These are phyloP conservation scores for Penicillium hesseltinei DNA, from an alignment of 2,329 filamentous ascomycete genomes.

Conservation along the genomic window DNA sequence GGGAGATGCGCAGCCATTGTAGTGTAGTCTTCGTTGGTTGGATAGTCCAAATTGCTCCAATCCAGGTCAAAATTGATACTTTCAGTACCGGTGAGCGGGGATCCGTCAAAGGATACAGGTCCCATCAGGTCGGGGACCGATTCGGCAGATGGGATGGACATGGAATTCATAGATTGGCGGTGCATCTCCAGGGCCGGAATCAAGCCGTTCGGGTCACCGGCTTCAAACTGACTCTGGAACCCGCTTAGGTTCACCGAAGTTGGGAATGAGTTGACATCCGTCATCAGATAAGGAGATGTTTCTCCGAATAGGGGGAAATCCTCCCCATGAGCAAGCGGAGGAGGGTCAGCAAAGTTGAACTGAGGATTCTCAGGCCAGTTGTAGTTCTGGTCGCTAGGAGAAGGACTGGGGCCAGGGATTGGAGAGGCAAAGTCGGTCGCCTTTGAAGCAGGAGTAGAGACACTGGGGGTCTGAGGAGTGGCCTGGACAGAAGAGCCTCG, in stretches of 20 bases:
- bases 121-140: slow-evolving; percentile 25
- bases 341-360: slow-evolving; percentile 32
- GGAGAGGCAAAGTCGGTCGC: slow-evolving; percentile 56
- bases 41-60: slow-evolving; percentile 25
- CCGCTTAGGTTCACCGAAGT: slow-evolving; percentile 27
- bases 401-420: slow-evolving; percentile 30
- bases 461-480: slow-evolving; percentile 60
- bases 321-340: slow-evolving; percentile 16
- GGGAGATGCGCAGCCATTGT: slow-evolving; percentile 23
- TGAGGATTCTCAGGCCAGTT: slow-evolving; percentile 18
- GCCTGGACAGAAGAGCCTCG: slow-evolving; percentile 46
- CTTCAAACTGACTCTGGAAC: slow-evolving; percentile 30
- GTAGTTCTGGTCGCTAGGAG: slow-evolving; percentile 22
- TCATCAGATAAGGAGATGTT: slow-evolving; percentile 19
- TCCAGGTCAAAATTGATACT: slow-evolving; percentile 25
- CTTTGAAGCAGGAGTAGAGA: slow-evolving; percentile 62
- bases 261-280: slow-evolving; percentile 21
- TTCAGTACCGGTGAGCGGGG: slow-evolving; percentile 23
- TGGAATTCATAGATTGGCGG: slow-evolving; percentile 26
- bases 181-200: slow-evolving; percentile 27
- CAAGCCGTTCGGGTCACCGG: slow-evolving; percentile 29
- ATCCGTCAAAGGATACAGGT: slow-evolving; percentile 21
- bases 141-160: slow-evolving; percentile 20
- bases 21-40: slow-evolving; percentile 26
- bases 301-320: slow-evolving; percentile 31